Base-by-base conservation (phyloP, 345 rosid genomes). In the Clarkia xantiana region DNA sequence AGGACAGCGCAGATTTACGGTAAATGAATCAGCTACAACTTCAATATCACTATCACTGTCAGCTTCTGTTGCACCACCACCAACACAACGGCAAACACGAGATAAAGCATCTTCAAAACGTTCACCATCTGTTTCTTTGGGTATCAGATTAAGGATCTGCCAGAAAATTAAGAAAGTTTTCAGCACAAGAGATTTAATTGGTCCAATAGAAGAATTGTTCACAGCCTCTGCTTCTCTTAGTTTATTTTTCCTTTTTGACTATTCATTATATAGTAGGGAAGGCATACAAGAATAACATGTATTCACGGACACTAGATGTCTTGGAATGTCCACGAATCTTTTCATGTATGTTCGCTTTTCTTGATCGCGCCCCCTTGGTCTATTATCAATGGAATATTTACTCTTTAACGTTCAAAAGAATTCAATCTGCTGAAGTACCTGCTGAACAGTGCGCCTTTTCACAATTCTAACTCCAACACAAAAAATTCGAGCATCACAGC, bases 31-130 rank as follows among this genome's bases (percentile, higher is more conserved):
- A 36, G 96, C 96, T 66, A 91, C 96, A 62, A 91, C 96, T 82
- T 91, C 96, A 59, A 87, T 58, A 56, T 91, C 98, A 70, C 98
- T 91, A 62, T 86, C 98, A 59, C 98, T 84, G 46, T 82, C 96
- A 14, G 82, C 94, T 75, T 87, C 95, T 10, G 81, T 67, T 50
- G 78, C 76, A 62, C 69, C 91, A 68, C 97, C 96, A 54, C 96
- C 94, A 67, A 84, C 66, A 52, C 98, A 86, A 51, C 98, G 90
- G 23, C 87, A 69, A 47, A 91, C 90, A 25, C 98, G 96, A 57
- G 81, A 76, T 49, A 86, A 79, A 60, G 98, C 94, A 40, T 86
- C 90, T 52, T 81, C 96, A 62, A 91, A 74, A 18, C 8, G 52
- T 71, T 84, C 95, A 64, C 96, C 98, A 61, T 84, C 90, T 49